Conservation (phyloP, 139 green algal genomes). For the Tetradesmus obliquus region DNA sequence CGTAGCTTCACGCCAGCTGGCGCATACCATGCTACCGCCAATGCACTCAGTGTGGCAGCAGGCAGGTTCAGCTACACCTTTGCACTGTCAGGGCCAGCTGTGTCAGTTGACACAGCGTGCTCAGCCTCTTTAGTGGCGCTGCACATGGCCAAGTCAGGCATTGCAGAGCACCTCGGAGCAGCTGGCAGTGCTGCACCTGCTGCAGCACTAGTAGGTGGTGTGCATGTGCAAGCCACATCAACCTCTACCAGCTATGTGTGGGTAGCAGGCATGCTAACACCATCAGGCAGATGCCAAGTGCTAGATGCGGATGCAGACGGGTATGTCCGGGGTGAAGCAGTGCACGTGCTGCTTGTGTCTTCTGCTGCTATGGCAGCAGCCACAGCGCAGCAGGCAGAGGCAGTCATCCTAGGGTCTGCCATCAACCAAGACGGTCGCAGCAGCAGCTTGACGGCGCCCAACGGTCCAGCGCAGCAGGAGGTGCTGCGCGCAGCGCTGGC, state of each 20-base stretch:
- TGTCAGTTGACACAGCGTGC: conserved; percentile 80
- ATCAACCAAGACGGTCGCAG: conserved; percentile 86
- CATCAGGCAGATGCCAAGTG: conserved; percentile 74
- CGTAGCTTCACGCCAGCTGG: conserved; percentile 41
- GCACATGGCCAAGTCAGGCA: conserved; percentile 53
- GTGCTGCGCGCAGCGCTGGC: conserved; percentile 73
- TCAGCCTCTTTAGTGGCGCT: conserved; percentile 70
- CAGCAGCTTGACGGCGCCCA: conserved; percentile 89
- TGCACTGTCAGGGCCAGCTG: conserved; percentile 50
- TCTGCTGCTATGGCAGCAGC: background rate
- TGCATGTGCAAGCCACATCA: conserved; percentile 62
- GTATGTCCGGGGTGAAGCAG: conserved; percentile 84
- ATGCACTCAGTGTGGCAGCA: conserved; percentile 79
- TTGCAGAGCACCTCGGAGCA: background rate
- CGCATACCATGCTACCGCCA: conserved; percentile 80
- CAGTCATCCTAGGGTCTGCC: conserved; percentile 55
- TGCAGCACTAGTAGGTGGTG: conserved; percentile 59
- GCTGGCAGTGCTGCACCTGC: background rate
- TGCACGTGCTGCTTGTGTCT: conserved; percentile 53
- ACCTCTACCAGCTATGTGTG: conserved; percentile 62
- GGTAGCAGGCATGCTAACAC: conserved; percentile 78
- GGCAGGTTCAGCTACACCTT: conserved; percentile 83
- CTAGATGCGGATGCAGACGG: conserved; percentile 82
- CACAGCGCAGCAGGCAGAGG: background rate
- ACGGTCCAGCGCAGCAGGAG: conserved; percentile 86